Base-by-base conservation (phyloP, 805 yeast genomes). In the Candida loeiensis region DNA sequence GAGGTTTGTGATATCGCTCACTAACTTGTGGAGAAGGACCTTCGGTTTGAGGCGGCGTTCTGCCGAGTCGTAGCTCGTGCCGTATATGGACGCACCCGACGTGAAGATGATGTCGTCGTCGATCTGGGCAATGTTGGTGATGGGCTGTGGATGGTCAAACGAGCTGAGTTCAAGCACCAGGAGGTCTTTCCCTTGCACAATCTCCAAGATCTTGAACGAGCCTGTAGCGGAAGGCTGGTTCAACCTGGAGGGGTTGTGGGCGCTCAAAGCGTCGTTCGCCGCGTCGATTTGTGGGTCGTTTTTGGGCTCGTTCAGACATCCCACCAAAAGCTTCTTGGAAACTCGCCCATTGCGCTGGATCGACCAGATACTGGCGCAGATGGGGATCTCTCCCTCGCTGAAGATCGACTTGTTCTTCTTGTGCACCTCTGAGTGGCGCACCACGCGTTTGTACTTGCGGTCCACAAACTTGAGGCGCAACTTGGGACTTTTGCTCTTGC, bases 301-400 rank as follows among this genome's bases (percentile, higher is more conserved):
- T 22, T 14, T 15, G 30, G 7, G 33, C 27, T 35, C 33, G 37
- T 46, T 7, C 47, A 50, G 2, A 45, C 39, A 16, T 32, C 70
- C 70, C 22, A 65, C 44, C n/a, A 69, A 49, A 4, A 69, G 43
- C 40, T 68, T 68, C 41, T 64, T 66, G 8, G 73, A 58, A 3
- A 51, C 47, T 14, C 59, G 47, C 4, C 58, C 63, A 9, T 51
- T 49, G 20, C 69, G 50, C 11, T 47, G 42, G 4, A 69, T 52
- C 12, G 60, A 55, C 63, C 74, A 69, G 6, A 68, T 48, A 37
- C 63, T 49, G 3, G 59, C 51, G 24, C 61, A 56, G 1, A 52
- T 36, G 1, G 73, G 71, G 17, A 43, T 39, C 36, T 69, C 74
- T n/a, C 50, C 40, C 5, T 43, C 39, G 1, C 42, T 51, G 37